Evolutionary conservation across 805 yeast species (phyloP).

Genomic region (Candida alai): DNA sequence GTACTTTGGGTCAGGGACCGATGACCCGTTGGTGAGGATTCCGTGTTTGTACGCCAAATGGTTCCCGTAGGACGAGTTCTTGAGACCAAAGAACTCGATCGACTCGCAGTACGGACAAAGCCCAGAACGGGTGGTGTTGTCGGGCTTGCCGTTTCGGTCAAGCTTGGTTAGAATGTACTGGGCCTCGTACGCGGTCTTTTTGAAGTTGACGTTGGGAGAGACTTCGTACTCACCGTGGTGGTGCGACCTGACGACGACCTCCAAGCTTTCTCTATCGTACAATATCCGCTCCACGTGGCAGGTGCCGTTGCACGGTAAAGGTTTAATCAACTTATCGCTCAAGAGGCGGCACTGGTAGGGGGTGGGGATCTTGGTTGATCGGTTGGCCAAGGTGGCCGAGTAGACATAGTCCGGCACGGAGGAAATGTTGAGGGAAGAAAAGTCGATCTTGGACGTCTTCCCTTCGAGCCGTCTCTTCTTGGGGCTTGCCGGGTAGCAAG

Average conservation of each 20-base stretch:
- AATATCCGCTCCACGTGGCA: slow-evolving; percentile 6
- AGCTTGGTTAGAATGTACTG: slow-evolving; percentile 8
- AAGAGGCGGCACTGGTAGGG: slow-evolving; percentile 4
- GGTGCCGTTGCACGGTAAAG: slow-evolving; percentile 2
- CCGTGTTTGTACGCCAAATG: slow-evolving; percentile 35
- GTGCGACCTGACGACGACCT: background rate
- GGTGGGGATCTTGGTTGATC: slow-evolving; percentile 3
- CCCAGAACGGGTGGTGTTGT: slow-evolving; percentile 15
- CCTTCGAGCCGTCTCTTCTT: background rate
- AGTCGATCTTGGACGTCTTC: slow-evolving; percentile 3
- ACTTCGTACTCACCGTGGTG: slow-evolving; percentile 6
- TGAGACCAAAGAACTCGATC: slow-evolving; percentile 27
- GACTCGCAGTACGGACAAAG: slow-evolving; percentile 29
- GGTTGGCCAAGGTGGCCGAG: background rate
- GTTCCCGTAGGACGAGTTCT: slow-evolving; percentile 30
- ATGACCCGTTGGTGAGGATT: slow-evolving; percentile 25
- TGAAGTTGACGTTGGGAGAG: slow-evolving; percentile 7
- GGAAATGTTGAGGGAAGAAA: slow-evolving; percentile 5
- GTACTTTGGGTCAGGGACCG: slow-evolving; percentile 29
- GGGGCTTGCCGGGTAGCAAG: slow-evolving; percentile 4
- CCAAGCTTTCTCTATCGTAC: slow-evolving; percentile 4
- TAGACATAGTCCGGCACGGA: slow-evolving; percentile 7
- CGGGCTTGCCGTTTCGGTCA: slow-evolving; percentile 5
- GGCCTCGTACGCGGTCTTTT: slow-evolving; percentile 8
- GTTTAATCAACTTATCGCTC: slow-evolving; percentile 6